Evolutionary conservation across 2,329 filamentous ascomycete species (phyloP).

Genomic region (Clonostachys solani): DNA sequence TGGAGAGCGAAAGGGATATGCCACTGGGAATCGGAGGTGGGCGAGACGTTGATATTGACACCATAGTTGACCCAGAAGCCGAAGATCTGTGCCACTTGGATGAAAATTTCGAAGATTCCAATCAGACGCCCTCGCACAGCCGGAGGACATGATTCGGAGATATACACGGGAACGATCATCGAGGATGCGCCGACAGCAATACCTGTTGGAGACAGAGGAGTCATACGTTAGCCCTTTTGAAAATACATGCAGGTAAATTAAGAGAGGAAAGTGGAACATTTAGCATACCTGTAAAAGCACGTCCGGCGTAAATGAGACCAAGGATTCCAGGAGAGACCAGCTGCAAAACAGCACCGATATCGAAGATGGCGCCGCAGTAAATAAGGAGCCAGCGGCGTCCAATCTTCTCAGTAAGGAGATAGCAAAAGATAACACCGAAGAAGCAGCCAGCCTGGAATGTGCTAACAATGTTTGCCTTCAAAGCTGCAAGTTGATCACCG

Average conservation of each 20-base stretch:
- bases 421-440: slow-evolving; percentile 48
- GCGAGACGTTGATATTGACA: slow-evolving; percentile 9
- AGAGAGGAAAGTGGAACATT: no score
- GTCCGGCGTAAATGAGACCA: slow-evolving; percentile 50
- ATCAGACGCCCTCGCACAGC: slow-evolving; percentile 47
- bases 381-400: slow-evolving; percentile 47
- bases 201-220: slow-evolving; percentile 14
- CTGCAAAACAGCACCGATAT: slow-evolving; percentile 46
- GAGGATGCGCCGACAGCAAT: slow-evolving; percentile 44
- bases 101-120: slow-evolving; percentile 45
- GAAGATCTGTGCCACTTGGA: slow-evolving; percentile 42
- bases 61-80: slow-evolving; percentile 31
- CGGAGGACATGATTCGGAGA: slow-evolving; percentile 51
- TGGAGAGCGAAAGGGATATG: slow-evolving; percentile 30
- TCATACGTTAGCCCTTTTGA: no score
- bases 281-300: slow-evolving; percentile 38
- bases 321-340: slow-evolving; percentile 30
- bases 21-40: slow-evolving; percentile 23
- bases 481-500: slow-evolving; percentile 5
- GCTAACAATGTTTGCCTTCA: slow-evolving; percentile 21
- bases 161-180: slow-evolving; percentile 53
- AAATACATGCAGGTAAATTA: no score
- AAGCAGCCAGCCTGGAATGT: slow-evolving; percentile 54
- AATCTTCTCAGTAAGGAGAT: slow-evolving; percentile 52
- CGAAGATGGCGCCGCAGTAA: slow-evolving; percentile 42